These are phyloP conservation scores for Colletotrichum spinosum DNA, from an alignment of 2,329 filamentous ascomycete species.

Conservation along the genomic window DNA sequence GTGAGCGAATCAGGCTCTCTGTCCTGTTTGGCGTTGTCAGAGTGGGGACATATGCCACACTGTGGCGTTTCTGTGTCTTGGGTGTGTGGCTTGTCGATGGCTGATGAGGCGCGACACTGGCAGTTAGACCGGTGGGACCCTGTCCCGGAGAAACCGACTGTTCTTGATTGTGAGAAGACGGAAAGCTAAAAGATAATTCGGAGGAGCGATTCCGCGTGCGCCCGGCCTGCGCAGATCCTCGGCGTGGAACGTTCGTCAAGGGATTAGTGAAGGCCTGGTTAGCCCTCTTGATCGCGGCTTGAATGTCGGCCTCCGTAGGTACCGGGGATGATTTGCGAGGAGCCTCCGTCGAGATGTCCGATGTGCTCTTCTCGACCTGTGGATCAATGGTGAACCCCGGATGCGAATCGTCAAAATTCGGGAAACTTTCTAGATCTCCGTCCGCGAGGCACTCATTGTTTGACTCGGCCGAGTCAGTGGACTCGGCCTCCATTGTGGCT, in stretches of 20 bases:
- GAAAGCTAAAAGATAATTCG: constrained; percentile 31
- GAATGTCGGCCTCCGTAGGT: constrained; percentile 27
- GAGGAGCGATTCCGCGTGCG: constrained; percentile 27
- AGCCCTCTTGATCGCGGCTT: constrained; percentile 29
- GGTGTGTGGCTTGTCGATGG: constrained; percentile 15
- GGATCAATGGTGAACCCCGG: background rate
- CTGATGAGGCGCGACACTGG: constrained; percentile 10
- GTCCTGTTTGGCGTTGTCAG: constrained; percentile 26
- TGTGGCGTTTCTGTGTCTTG: constrained; percentile 10
- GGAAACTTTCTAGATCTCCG: constrained; percentile 10
- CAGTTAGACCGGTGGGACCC: constrained; percentile 1
- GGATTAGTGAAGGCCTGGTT: constrained; percentile 22
- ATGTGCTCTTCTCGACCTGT: background rate
- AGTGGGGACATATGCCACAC: constrained; percentile 29
- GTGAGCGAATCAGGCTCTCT: constrained; percentile 22
- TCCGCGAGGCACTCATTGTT: constrained; percentile 26
- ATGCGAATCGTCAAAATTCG: constrained; percentile 19
- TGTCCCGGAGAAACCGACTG: constrained; percentile 2
- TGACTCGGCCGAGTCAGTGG: constrained; percentile 20
- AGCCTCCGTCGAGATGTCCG: background rate
- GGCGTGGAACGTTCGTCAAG: constrained; percentile 33
- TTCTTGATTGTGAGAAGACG: background rate
- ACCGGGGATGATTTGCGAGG: background rate
- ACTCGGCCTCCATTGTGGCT: constrained; percentile 20
- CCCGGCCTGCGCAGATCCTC: constrained; percentile 22